Conservation (phyloP, 129 eudicot species). For the Apium graveolens region DNA sequence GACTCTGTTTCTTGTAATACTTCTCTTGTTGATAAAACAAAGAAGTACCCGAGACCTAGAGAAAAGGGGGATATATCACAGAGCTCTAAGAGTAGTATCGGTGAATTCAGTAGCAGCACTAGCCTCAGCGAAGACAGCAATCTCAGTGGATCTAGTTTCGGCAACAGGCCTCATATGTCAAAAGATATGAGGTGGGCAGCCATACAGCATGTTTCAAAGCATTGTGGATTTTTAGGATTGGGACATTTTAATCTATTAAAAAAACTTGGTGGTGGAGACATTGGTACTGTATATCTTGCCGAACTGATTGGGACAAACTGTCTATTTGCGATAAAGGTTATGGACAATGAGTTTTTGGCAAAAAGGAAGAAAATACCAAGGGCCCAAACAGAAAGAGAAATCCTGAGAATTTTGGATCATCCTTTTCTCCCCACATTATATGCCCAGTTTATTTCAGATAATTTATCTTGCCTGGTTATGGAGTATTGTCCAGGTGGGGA, state of each 20-base stretch:
- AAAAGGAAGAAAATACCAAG: conserved; percentile 79
- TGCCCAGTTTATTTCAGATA: conserved; percentile 86
- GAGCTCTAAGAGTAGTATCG: conserved; percentile 82
- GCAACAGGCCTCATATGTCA: conserved; percentile 89
- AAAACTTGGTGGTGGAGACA: conserved; percentile 94
- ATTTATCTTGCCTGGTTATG: conserved; percentile 88
- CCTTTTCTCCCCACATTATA: conserved; percentile 95
- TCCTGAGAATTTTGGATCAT: conserved; percentile 85
- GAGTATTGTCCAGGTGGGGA: conserved; percentile 99
- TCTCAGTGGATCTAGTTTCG: conserved; percentile 51
- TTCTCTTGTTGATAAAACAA: conserved; percentile 25
- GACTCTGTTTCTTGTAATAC: conserved; percentile 19
- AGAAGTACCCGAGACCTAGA: conserved; percentile 29
- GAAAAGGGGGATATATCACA: conserved; percentile 70
- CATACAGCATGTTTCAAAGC: conserved; percentile 49
- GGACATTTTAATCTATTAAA: conserved; percentile 72
- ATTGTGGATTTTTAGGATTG: conserved; percentile 65
- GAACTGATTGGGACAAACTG: conserved; percentile 67
- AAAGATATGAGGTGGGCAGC: conserved; percentile 84
- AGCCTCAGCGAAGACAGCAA: conserved; percentile 89
- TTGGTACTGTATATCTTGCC: conserved; percentile 94
- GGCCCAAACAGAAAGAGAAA: conserved; percentile 94
- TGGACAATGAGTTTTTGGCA: conserved; percentile 90
- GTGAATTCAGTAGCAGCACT: conserved; percentile 79
- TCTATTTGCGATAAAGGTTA: conserved; percentile 86